Conservation (phyloP, 345 rosid species). For the Carallia brachiata region DNA sequence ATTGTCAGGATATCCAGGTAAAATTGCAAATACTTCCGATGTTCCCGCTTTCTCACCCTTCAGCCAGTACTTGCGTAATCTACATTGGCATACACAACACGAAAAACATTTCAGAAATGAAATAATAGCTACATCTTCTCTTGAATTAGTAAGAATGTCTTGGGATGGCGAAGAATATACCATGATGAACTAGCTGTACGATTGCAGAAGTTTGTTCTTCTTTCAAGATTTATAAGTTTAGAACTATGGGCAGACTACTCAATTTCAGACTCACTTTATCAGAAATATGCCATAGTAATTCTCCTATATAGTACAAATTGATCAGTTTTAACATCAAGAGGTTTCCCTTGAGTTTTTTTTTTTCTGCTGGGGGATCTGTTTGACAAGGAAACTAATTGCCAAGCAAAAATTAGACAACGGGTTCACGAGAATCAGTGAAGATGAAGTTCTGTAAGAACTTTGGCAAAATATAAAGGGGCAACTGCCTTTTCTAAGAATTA, state of each 20-base stretch:
- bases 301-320: too few species aligned
- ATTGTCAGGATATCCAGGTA: slow-evolving; percentile 85
- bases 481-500: slow-evolving; percentile 1
- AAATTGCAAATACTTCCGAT: slow-evolving; percentile 62
- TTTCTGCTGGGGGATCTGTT: too few species aligned
- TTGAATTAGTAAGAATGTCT: background rate
- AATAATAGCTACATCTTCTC: background rate
- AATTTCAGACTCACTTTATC: too few species aligned
- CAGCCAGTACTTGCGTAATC: slow-evolving; percentile 77
- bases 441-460: background rate
- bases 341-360: too few species aligned
- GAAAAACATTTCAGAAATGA: background rate
- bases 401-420: too few species aligned
- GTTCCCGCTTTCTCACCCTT: slow-evolving; percentile 85
- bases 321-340: too few species aligned
- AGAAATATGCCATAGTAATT: too few species aligned
- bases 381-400: too few species aligned
- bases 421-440: too few species aligned
- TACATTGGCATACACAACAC: slow-evolving; percentile 29
- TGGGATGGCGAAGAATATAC: background rate
- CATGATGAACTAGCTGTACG: background rate
- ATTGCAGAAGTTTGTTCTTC: background rate
- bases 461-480: background rate
- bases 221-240: too few species aligned
- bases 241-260: too few species aligned